Conservation (phyloP, 176 grass and related monocot genomes). For the Cymbopogon citratus region DNA sequence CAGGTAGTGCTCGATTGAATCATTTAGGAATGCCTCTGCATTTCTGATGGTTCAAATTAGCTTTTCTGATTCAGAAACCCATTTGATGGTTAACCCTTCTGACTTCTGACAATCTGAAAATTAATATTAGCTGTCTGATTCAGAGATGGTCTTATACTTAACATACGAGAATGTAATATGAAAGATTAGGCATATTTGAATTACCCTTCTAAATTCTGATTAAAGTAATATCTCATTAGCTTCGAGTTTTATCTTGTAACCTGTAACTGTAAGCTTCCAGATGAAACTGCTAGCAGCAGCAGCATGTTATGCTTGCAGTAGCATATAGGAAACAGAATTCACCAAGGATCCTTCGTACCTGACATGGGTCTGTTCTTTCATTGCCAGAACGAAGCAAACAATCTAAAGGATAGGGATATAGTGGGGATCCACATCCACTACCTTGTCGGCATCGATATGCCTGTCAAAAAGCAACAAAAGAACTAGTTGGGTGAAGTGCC, state of each 20-base stretch:
- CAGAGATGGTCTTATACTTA: background rate
- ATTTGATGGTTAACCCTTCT: background rate
- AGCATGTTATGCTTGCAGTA: background rate
- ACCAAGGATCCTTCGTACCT: background rate
- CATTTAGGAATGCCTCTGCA: background rate
- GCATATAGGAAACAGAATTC: background rate
- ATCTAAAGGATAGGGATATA: background rate
- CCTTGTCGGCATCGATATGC: background rate
- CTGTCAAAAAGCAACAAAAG: background rate
- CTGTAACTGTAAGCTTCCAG: background rate
- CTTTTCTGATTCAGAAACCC: background rate
- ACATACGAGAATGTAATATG: background rate
- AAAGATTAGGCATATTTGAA: background rate
- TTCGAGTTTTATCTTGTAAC: background rate
- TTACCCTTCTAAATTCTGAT: background rate
- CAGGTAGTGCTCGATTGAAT: too few relatives aligned
- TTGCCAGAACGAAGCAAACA: background rate
- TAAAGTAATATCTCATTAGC: background rate
- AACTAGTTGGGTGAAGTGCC: background rate
- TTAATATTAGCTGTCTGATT: background rate
- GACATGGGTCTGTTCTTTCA: background rate
- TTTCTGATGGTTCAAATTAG: constrained; percentile 10
- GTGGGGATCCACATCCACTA: background rate
- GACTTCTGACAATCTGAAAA: background rate
- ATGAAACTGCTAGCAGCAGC: background rate